Conservation (phyloP, 192 early-diverging fungal genomes). For the Diversispora eburnea region DNA sequence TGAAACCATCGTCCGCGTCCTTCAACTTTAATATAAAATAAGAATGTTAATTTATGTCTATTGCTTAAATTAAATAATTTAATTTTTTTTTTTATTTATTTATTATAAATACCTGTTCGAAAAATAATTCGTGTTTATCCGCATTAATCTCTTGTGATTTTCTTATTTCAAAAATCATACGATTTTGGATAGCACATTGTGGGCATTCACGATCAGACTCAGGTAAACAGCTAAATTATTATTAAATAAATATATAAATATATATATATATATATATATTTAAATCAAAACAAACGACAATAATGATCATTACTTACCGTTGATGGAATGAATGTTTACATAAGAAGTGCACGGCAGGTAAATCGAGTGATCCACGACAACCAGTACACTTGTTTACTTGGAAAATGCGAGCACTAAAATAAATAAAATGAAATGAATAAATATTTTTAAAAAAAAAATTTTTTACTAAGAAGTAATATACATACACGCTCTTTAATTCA, state of each 20-base stretch:
- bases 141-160: slow-evolving; percentile 73
- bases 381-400: slow-evolving; percentile 74
- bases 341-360: slow-evolving; percentile 90
- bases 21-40: slow-evolving; percentile 53
- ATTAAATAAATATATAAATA: no score
- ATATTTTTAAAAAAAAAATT: not conserved
- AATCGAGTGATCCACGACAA: slow-evolving; percentile 72
- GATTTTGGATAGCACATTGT: slow-evolving; percentile 82
- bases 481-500: slow-evolving; percentile 68
- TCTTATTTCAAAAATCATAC: slow-evolving; percentile 77
- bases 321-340: slow-evolving; percentile 96
- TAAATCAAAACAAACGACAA: not conserved
- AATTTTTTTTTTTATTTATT: not conserved
- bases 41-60: not conserved
- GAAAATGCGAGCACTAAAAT: slow-evolving; percentile 57
- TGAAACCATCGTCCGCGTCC: slow-evolving; percentile 79
- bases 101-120: slow-evolving; percentile 55
- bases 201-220: slow-evolving; percentile 64
- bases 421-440: not conserved
- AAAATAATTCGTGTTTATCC: slow-evolving; percentile 75
- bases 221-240: slow-evolving; percentile 42
- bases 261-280: slow-evolving; percentile 31
- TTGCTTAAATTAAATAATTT: not conserved
- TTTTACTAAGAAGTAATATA: slow-evolving; percentile 5
- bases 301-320: slow-evolving; percentile 52